phyloP scores from a whole-genome alignment of 257 asterid species.

The Solanum lycopersicoides region DNA sequence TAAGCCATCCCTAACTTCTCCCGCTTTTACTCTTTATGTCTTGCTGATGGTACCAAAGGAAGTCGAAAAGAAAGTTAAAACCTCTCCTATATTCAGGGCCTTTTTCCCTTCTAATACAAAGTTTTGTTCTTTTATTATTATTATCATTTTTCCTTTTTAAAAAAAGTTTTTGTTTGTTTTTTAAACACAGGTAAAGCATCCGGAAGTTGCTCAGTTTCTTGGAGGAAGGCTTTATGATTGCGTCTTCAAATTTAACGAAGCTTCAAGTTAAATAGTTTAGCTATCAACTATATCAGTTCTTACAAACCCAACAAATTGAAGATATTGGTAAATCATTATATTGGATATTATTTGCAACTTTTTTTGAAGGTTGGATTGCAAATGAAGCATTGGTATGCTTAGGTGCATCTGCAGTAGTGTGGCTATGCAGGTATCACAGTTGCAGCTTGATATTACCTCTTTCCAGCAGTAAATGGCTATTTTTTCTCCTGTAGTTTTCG shows the following conservation, averaged over 20 bases:
- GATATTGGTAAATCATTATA: background rate
- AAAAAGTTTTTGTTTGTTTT: background rate
- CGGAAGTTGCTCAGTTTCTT: constrained; percentile 92
- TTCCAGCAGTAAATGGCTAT: background rate
- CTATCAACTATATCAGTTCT: background rate
- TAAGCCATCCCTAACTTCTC: background rate
- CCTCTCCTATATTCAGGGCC: background rate
- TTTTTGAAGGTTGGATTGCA: background rate
- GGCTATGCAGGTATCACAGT: background rate
- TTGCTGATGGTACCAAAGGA: background rate
- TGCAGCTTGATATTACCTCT: background rate
- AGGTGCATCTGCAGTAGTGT: background rate
- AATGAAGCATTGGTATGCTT: background rate
- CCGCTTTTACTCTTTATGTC: background rate
- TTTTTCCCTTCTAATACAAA: background rate
- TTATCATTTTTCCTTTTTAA: background rate
- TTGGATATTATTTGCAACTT: background rate
- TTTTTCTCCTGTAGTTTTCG: background rate
- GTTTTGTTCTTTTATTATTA: background rate
- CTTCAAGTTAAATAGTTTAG: background rate
- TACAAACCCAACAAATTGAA: background rate
- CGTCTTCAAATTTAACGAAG: constrained; percentile 71
- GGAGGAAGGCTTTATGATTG: constrained; percentile 97
- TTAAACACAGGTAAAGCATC: constrained; percentile 78
- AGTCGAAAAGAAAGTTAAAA: background rate